Base-by-base conservation (phyloP, 1,284 basidiomycete genomes). In the Grifola frondosa region DNA sequence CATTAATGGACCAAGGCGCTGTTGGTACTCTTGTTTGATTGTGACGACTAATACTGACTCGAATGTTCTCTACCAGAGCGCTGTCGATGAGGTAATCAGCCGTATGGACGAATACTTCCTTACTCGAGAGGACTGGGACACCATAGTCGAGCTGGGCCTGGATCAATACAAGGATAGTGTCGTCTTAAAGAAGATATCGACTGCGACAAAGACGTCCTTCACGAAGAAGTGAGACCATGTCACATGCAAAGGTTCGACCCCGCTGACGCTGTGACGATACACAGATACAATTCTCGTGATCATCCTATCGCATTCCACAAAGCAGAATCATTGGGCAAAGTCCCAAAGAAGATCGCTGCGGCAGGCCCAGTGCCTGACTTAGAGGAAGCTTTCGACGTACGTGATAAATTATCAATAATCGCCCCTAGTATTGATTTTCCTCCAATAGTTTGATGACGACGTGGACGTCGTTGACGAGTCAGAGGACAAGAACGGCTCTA, bases 61-160 rank as follows among this genome's bases (percentile, higher is more conserved):
- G 17, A 7, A 17, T 13, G 17, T 13, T 13, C 15, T 15, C 4
- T 23, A 4, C n/a, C 59, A 93, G 88, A 81, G 78, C 44, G 88
- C 81, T 1, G 78, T 97, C 4, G 83, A 87, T 1, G 82, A 85
- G 2, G 83, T 95, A 19, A 97, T 99, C 45, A 73, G 80, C 19
- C 69, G 73, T 12, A 96, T 99, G 93, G 96, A 99, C 65, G 87
- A 90, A 35, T 99, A 99, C 65, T 98, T 83, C 66, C 68, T 99
- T 26, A 85, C 85, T 6, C 88, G 89, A 52, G 96, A 98, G 28
- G 96, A 99, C 60, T 96, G 95, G 90, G 97, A 99, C 56, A 85
- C 90, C 9, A 77, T 98, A 39, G 78, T 98, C 41, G 96, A 99
- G 64, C 77, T 99, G 9, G 96, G 95, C 1, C 77, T 99, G 9